These are phyloP conservation scores for Aureobasidium sp. DNA, from an alignment of 2,329 filamentous ascomycete genomes.

Conservation along the genomic window DNA sequence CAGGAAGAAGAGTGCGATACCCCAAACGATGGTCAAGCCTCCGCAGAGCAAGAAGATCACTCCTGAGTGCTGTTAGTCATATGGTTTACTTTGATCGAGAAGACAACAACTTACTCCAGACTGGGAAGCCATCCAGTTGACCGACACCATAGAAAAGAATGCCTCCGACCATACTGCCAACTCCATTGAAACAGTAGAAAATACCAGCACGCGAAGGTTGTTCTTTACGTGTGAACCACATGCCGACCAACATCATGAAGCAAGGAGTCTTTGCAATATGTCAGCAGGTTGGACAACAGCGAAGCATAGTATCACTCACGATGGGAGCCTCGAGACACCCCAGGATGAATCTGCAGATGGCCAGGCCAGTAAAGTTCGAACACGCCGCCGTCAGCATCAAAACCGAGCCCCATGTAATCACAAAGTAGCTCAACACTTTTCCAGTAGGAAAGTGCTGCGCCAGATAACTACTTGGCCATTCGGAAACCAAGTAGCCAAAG, in stretches of 20 bases:
- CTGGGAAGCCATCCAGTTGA: constrained; percentile 26
- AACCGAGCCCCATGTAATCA: constrained; percentile 56
- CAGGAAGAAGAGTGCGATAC: constrained; percentile 53
- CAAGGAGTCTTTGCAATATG: constrained; percentile 44
- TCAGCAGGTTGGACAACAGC: not conserved
- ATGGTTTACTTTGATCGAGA: constrained; percentile 19
- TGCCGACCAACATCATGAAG: constrained; percentile 59
- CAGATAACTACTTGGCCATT: constrained; percentile 23
- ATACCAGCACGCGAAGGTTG: constrained; percentile 22
- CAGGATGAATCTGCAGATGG: constrained; percentile 56
- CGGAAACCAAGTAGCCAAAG: constrained; percentile 35
- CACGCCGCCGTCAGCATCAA: constrained; percentile 57
- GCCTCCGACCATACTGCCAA: constrained; percentile 63
- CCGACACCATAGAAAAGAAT: constrained; percentile 52
- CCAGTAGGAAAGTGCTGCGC: constrained; percentile 31
- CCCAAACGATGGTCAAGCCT: constrained; percentile 55
- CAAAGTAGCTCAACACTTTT: constrained; percentile 32
- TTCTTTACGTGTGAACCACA: constrained; percentile 62
- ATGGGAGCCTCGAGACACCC: constrained; percentile 65
- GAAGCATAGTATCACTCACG: constrained; percentile 24
- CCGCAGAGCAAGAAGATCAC: constrained; percentile 60
- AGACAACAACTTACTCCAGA: constrained; percentile 20
- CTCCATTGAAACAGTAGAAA: constrained; percentile 70
- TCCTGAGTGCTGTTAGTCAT: constrained; percentile 53
- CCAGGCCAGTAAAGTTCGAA: constrained; percentile 52